These are phyloP conservation scores for Ogataea pignaliae DNA, from an alignment of 805 yeast genomes.

Conservation along the genomic window DNA sequence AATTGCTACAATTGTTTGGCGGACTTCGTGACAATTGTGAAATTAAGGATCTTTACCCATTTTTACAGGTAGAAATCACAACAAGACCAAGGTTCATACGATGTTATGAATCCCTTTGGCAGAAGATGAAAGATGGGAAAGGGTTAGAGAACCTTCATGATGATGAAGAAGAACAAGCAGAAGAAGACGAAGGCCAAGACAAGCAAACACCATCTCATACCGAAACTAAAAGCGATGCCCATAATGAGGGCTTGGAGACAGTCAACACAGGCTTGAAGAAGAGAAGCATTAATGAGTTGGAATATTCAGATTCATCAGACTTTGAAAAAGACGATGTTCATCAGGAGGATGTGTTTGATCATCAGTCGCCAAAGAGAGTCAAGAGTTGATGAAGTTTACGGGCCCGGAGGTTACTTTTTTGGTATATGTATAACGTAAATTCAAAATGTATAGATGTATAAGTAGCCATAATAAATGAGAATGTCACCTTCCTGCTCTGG, in stretches of 20 bases:
- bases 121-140: conserved; percentile 8
- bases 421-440: background rate
- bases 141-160: conserved; percentile 16
- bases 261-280: background rate
- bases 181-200: background rate
- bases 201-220: no score
- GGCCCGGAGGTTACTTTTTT: background rate
- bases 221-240: no score
- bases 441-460: no score
- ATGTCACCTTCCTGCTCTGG: no score
- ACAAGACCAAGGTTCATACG: conserved; percentile 12
- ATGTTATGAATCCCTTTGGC: conserved; percentile 3
- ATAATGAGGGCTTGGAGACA: background rate
- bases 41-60: conserved; percentile 20
- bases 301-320: no score
- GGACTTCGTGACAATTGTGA: conserved; percentile 19
- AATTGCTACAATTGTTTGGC: conserved; percentile 16
- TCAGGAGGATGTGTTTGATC: background rate
- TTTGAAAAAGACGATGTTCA: background rate
- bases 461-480: no score
- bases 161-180: conserved; percentile 1
- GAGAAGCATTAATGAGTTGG: background rate
- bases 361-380: background rate
- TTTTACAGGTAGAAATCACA: conserved; percentile 17
- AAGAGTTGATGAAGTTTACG: background rate